Percentiles rank a stretch among this genome's conserved stretches.
Conservation (phyloP, 306 rosid species). For the Cicer arietinum region DNA sequence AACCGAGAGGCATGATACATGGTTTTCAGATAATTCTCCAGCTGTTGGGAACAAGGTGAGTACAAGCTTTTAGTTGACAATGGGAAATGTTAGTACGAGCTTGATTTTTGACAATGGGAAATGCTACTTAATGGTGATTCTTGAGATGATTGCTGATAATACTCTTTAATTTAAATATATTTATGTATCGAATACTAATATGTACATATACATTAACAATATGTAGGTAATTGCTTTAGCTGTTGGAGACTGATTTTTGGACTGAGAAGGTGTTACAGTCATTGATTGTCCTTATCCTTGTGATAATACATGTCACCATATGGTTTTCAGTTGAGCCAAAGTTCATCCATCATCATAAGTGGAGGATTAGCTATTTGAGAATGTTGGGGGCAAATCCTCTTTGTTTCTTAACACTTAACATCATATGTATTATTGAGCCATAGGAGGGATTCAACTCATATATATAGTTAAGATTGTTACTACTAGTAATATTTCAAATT, state of each 20-base stretch:
- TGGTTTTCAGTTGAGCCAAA: conserved; percentile 59
- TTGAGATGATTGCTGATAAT: neutral
- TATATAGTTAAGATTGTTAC: neutral
- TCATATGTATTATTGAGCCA: neutral
- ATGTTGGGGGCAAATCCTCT: conserved; percentile 30
- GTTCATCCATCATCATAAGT: neutral
- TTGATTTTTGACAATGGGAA: too few relatives aligned
- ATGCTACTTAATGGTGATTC: too few relatives aligned
- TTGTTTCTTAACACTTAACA: neutral
- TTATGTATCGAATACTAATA: conserved; percentile 27
- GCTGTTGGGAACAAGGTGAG: conserved; percentile 70
- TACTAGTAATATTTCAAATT: neutral
- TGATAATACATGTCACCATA: conserved; percentile 85
- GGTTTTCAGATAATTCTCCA: conserved; percentile 89
- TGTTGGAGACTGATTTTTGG: conserved; percentile 94
- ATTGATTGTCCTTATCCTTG: conserved; percentile 95
- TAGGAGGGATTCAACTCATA: conserved; percentile 12
- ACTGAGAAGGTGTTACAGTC: conserved; percentile 65
- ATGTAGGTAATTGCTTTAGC: conserved; percentile 84
- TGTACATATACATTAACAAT: neutral
- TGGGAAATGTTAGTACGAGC: too few relatives aligned
- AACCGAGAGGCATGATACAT: conserved; percentile 88
- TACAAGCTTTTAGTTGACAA: conserved; percentile 25
- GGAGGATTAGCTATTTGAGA: neutral
- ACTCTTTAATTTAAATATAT: neutral